These are phyloP conservation scores for Gremmenia infestans DNA, from an alignment of 2,329 filamentous ascomycete genomes.

Conservation along the genomic window DNA sequence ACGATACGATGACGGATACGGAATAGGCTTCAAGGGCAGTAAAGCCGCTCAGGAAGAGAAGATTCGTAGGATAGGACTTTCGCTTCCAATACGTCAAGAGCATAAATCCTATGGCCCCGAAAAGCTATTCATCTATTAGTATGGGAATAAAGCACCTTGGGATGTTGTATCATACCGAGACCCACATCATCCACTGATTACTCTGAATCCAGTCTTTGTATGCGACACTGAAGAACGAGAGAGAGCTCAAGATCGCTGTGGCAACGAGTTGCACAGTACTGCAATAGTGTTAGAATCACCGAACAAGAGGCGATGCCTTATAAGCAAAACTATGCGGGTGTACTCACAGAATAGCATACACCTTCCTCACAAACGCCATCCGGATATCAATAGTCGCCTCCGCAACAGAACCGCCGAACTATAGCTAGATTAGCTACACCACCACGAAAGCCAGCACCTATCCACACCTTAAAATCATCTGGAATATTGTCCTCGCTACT, in stretches of 20 bases:
- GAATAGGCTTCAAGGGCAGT: conserved; percentile 91
- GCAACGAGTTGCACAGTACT: conserved; percentile 84
- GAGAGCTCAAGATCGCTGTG: conserved; percentile 72
- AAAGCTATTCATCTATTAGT: conserved; percentile 44
- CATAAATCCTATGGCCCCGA: conserved; percentile 81
- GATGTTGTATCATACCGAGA: conserved; percentile 52
- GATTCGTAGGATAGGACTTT: conserved; percentile 90
- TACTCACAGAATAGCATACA: conserved; percentile 83
- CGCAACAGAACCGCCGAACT: conserved; percentile 89
- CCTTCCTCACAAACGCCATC: conserved; percentile 95
- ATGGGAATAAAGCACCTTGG: not conserved
- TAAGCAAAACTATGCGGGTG: not conserved
- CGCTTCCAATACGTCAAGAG: conserved; percentile 91
- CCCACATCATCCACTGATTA: conserved; percentile 79
- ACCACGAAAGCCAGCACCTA: not conserved
- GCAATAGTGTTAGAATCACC: not conserved
- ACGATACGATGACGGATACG: conserved; percentile 86
- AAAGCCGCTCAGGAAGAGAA: conserved; percentile 86
- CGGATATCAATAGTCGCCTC: conserved; percentile 94
- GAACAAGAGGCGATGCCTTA: not conserved
- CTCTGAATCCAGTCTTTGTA: conserved; percentile 87
- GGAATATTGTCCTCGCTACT: conserved; percentile 86
- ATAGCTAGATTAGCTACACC: conserved; percentile 15
- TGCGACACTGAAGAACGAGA: conserved; percentile 76
- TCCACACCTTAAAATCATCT: conserved; percentile 85